phyloP scores from a whole-genome alignment of 345 rosid genomes.

The Corchorus olitorius region DNA sequence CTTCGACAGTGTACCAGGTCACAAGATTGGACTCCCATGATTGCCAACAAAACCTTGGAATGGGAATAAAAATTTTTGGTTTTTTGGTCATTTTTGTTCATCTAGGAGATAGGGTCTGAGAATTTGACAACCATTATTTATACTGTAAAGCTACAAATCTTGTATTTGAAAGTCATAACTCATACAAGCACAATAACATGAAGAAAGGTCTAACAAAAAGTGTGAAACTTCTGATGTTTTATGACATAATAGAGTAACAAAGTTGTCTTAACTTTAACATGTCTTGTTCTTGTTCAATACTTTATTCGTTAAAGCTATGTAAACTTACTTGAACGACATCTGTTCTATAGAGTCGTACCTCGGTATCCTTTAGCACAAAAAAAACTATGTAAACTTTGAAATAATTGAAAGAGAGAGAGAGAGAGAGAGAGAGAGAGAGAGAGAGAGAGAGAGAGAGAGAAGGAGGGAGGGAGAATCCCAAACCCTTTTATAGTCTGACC shows the following conservation, averaged over 20 bases:
- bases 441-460: no score
- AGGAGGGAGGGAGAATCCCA: no score
- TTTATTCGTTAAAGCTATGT: neutral
- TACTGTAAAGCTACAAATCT: neutral
- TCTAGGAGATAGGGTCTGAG: neutral
- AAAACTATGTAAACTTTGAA: no score
- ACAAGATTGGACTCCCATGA: conserved; percentile 49
- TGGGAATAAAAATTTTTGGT: neutral
- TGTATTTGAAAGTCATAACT: neutral
- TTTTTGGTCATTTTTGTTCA: neutral
- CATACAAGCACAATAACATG: neutral
- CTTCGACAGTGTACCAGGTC: conserved; percentile 36
- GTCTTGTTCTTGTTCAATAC: neutral
- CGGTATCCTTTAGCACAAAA: no score
- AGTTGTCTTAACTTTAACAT: neutral
- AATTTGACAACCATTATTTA: neutral
- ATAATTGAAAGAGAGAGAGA: no score
- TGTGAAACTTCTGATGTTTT: neutral
- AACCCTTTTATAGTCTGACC: no score
- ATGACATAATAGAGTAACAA: neutral
- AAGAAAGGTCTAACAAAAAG: neutral
- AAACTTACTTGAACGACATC: no score
- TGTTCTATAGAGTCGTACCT: no score
- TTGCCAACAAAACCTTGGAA: conserved; percentile 45
- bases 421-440: no score